phyloP scores from a whole-genome alignment of 2,329 filamentous ascomycete genomes.

The Hypomyces rosellus region DNA sequence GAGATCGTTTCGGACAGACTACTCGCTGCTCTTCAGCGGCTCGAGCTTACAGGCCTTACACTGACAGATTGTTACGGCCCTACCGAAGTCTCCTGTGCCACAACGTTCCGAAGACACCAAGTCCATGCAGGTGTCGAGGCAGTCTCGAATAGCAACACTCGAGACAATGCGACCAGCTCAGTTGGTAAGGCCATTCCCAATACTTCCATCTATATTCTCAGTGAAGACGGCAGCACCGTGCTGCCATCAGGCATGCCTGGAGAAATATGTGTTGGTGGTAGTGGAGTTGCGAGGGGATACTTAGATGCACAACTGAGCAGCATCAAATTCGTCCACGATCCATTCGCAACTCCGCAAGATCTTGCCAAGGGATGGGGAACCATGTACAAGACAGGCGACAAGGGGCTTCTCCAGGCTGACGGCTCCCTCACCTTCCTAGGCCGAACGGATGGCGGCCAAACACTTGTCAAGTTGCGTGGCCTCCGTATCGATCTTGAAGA shows the following conservation, averaged over 20 bases:
- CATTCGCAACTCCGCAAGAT: constrained; percentile 17
- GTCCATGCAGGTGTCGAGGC: constrained; percentile 8
- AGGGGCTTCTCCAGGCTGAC: constrained; percentile 26
- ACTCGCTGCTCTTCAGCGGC: constrained; percentile 8
- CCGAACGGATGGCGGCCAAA: constrained; percentile 32
- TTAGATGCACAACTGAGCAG: constrained; percentile 18
- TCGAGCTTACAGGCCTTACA: constrained; percentile 2
- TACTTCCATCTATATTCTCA: constrained; percentile 36
- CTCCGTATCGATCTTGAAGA: constrained; percentile 42
- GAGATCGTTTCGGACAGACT: not conserved
- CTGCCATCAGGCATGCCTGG: constrained; percentile 14
- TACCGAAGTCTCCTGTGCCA: constrained; percentile 19
- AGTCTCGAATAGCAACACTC: not conserved
- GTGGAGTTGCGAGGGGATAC: constrained; percentile 37
- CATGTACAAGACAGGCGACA: constrained; percentile 36
- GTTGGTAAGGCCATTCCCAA: constrained; percentile 18
- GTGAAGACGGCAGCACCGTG: constrained; percentile 20
- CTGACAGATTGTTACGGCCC: constrained; percentile 26
- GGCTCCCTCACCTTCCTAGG: constrained; percentile 30
- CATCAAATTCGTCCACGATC: constrained; percentile 4
- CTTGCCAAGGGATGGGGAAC: not conserved
- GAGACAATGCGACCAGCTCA: constrained; percentile 15
- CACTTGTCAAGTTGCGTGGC: constrained; percentile 39
- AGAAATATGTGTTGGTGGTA: constrained; percentile 25
- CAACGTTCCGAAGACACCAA: not conserved